Evolutionary conservation across 2,329 filamentous ascomycete genomes (phyloP).

Genomic region (Hypocreales sp.): DNA sequence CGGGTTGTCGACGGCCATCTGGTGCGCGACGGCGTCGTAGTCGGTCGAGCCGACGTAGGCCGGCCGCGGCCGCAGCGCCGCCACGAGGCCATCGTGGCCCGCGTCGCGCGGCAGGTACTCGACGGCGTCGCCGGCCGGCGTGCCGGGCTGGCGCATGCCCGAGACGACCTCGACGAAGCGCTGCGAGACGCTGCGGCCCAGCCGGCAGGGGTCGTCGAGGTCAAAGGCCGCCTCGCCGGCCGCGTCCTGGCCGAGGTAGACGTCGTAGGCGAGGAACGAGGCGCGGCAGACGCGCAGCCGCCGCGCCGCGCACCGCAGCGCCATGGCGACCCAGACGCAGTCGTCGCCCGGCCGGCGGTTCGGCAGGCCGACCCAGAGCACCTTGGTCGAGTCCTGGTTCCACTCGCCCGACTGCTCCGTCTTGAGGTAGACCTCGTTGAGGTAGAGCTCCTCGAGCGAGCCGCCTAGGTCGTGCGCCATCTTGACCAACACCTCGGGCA

Average conservation of each 20-base stretch:
- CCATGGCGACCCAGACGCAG: constrained; percentile 26
- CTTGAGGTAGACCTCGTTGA: constrained; percentile 30
- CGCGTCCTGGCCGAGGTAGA: constrained; percentile 18
- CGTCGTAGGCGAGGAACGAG: constrained; percentile 26
- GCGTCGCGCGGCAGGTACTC: constrained; percentile 16
- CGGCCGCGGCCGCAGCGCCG: constrained; percentile 10
- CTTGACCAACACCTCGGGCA: constrained; percentile 17
- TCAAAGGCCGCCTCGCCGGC: constrained; percentile 19
- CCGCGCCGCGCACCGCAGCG: constrained; percentile 18
- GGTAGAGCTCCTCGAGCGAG: constrained; percentile 26
- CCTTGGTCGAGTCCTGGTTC: constrained; percentile 16
- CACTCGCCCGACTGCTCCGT: constrained; percentile 17
- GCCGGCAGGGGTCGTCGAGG: constrained; percentile 23
- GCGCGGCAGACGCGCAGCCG: constrained; percentile 26
- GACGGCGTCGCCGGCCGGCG: constrained; percentile 15
- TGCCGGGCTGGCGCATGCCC: constrained; percentile 22
- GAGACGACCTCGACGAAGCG: constrained; percentile 30
- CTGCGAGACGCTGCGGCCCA: constrained; percentile 24
- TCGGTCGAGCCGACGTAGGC: constrained; percentile 14
- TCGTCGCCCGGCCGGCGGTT: constrained; percentile 21
- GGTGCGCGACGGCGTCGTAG: constrained; percentile 20
- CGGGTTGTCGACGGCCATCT: constrained; percentile 20
- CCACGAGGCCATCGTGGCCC: constrained; percentile 10
- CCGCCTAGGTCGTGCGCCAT: constrained; percentile 18
- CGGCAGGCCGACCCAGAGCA: constrained; percentile 29